Evolutionary conservation across 2,329 filamentous ascomycete genomes (phyloP).

Genomic region (Aureobasidium sp.): DNA sequence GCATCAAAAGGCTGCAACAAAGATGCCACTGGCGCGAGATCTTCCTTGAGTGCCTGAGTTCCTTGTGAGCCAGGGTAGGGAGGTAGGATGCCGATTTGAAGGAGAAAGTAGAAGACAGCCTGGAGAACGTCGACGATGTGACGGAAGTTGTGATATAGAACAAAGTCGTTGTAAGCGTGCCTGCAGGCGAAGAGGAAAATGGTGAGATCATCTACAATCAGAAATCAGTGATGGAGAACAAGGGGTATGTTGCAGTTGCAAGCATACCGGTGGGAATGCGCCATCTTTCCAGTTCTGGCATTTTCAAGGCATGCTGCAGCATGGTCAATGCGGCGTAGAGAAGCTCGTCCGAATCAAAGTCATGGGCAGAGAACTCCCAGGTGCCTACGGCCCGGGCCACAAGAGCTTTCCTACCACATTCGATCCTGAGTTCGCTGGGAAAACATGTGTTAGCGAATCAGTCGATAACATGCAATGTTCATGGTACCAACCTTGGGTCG

Average conservation of each 20-base stretch:
- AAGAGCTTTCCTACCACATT: slow-evolving; percentile 52
- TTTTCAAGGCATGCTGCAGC: slow-evolving; percentile 75
- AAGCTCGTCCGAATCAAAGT: slow-evolving; percentile 83
- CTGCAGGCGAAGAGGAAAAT: slow-evolving; percentile 82
- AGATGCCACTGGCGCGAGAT: slow-evolving; percentile 45
- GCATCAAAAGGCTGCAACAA: slow-evolving; percentile 82
- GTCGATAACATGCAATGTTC: too few species aligned
- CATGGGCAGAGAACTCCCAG: slow-evolving; percentile 86
- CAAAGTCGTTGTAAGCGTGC: slow-evolving; percentile 90
- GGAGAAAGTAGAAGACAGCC: slow-evolving; percentile 78
- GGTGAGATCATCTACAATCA: slow-evolving; percentile 60
- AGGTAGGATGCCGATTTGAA: slow-evolving; percentile 68
- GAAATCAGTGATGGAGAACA: slow-evolving; percentile 18
- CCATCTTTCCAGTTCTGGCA: slow-evolving; percentile 76
- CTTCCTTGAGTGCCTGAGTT: not conserved
- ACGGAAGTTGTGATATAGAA: slow-evolving; percentile 96
- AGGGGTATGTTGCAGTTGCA: slow-evolving; percentile 7
- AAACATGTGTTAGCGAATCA: not conserved
- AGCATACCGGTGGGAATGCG: slow-evolving; percentile 63
- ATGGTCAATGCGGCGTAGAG: slow-evolving; percentile 78
- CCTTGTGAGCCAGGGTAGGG: slow-evolving; percentile 43
- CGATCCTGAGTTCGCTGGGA: slow-evolving; percentile 55
- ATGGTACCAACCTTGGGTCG: slow-evolving; percentile 47
- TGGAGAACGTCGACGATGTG: slow-evolving; percentile 95
- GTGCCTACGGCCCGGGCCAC: slow-evolving; percentile 62